Conservation (phyloP, 176 grass and related monocot genomes). For the Eragrostis nindensis region DNA sequence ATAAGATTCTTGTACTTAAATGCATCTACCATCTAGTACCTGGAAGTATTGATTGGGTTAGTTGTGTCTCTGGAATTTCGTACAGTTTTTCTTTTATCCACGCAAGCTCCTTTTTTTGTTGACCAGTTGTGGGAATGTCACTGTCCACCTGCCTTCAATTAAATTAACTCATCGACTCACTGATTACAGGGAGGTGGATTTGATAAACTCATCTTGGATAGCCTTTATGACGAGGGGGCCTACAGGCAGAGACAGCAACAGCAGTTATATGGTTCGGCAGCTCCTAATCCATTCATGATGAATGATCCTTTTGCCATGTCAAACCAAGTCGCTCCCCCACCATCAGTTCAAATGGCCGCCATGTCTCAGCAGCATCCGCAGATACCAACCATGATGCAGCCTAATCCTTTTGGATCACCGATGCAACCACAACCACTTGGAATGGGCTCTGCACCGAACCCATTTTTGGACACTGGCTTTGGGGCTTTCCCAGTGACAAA, state of each 20-base stretch:
- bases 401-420: constrained; percentile 67
- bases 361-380: constrained; percentile 83
- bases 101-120: too few relatives aligned
- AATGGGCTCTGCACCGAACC: constrained; percentile 49
- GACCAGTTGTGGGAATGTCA: too few relatives aligned
- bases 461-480: constrained; percentile 69
- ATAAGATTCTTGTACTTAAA: background rate
- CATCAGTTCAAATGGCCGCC: constrained; percentile 89
- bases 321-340: constrained; percentile 66
- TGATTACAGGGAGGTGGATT: constrained; percentile 66
- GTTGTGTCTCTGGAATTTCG: too few relatives aligned
- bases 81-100: too few relatives aligned
- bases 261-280: constrained; percentile 65
- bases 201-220: constrained; percentile 70
- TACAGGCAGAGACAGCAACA: constrained; percentile 82
- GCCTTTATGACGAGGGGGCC: constrained; percentile 63
- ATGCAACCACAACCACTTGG: constrained; percentile 53
- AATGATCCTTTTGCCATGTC: constrained; percentile 79
- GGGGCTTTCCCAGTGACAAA: constrained; percentile 65
- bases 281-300: constrained; percentile 83
- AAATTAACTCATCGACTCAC: background rate
- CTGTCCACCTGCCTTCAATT: background rate
- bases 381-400: constrained; percentile 56
- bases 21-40: too few relatives aligned
- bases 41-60: background rate